Conservation (phyloP, 2,329 filamentous ascomycete genomes). For the Colletotrichum simmondsii region DNA sequence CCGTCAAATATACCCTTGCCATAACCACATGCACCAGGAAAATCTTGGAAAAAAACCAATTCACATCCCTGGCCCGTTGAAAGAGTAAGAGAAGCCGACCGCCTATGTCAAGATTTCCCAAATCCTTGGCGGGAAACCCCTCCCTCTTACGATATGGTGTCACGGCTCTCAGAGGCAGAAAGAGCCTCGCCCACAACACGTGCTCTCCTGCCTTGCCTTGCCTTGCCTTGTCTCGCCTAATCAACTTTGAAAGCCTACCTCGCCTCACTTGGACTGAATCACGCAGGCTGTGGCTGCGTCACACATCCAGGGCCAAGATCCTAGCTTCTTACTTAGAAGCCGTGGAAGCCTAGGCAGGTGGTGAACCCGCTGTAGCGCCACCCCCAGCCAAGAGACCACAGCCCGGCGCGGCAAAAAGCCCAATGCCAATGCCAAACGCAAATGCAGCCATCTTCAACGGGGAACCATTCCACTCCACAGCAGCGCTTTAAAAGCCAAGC, state of each 20-base stretch:
- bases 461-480: too few relatives aligned
- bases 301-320: neutral
- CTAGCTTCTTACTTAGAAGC: neutral
- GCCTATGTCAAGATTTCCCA: neutral
- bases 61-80: neutral
- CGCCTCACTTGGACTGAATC: neutral
- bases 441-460: neutral
- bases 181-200: conserved; percentile 5
- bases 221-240: neutral
- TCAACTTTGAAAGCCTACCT: too few relatives aligned
- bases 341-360: neutral
- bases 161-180: neutral
- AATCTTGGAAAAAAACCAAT: neutral
- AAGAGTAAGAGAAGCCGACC: too few relatives aligned
- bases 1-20: neutral
- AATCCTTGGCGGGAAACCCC: neutral
- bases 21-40: neutral
- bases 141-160: neutral
- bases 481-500: neutral
- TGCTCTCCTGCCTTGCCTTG: neutral
- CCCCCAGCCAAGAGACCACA: neutral
- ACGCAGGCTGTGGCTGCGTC: neutral
- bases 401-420: neutral
- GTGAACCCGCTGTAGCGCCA: neutral
- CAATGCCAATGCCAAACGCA: too few relatives aligned